These are phyloP conservation scores for Cruciata laevipes DNA, from an alignment of 257 asterid genomes.

Conservation along the genomic window DNA sequence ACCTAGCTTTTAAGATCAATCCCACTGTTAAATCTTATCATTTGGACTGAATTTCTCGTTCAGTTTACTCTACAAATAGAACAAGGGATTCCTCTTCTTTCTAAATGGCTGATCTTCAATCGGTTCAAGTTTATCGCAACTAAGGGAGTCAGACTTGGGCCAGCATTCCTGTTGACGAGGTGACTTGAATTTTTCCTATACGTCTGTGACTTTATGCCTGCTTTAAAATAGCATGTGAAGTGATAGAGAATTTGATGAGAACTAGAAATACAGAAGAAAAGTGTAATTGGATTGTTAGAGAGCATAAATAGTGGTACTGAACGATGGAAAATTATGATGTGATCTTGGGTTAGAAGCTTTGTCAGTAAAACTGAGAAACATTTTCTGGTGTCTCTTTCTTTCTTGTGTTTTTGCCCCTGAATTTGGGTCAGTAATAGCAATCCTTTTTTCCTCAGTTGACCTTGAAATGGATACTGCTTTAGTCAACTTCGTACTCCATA, in stretches of 20 bases:
- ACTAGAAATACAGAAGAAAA: background rate
- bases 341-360: slow-evolving; percentile 4
- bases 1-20: background rate
- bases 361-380: background rate
- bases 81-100: slow-evolving; percentile 91
- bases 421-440: background rate
- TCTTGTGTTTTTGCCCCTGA: background rate
- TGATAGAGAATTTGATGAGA: background rate
- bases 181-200: slow-evolving; percentile 25
- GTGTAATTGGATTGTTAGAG: slow-evolving; percentile 6
- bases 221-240: background rate
- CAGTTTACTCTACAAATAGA: slow-evolving; percentile 92
- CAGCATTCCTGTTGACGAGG: slow-evolving; percentile 89
- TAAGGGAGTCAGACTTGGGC: slow-evolving; percentile 78
- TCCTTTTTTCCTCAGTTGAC: background rate
- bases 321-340: background rate
- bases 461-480: background rate
- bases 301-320: background rate
- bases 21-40: slow-evolving; percentile 2
- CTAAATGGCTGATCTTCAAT: slow-evolving; percentile 88
- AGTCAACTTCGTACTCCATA: slow-evolving; percentile 5
- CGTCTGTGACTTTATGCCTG: slow-evolving; percentile 1
- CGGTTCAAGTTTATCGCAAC: slow-evolving; percentile 85
- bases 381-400: slow-evolving; percentile 1
- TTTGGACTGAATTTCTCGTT: slow-evolving; percentile 21